Evolutionary conservation across 2,329 filamentous ascomycete genomes (phyloP).

Genomic region (Periconia macrospinosa): DNA sequence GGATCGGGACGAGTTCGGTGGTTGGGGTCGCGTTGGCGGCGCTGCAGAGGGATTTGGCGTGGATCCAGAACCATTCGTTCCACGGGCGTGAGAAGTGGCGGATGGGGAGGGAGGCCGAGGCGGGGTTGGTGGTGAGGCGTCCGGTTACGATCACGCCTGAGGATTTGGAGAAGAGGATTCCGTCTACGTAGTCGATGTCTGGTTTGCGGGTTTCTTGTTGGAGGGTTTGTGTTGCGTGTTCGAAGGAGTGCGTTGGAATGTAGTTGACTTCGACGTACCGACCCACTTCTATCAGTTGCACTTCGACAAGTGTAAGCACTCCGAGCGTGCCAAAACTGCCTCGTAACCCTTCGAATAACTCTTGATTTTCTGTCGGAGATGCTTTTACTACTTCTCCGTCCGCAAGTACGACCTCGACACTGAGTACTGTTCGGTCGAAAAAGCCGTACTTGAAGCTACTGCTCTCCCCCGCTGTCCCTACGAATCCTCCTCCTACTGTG

Average conservation of each 20-base stretch:
- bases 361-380: conserved; percentile 49
- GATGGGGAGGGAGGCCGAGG: conserved; percentile 21
- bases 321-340: conserved; percentile 65
- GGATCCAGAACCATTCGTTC: conserved; percentile 76
- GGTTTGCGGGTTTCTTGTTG: conserved; percentile 46
- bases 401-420: conserved; percentile 64
- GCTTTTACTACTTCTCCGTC: conserved; percentile 58
- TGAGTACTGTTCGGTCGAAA: conserved; percentile 65
- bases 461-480: conserved; percentile 69
- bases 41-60: conserved; percentile 46
- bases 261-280: conserved; percentile 66
- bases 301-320: conserved; percentile 61
- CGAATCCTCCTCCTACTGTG: conserved; percentile 68
- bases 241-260: conserved; percentile 55
- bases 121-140: conserved; percentile 52
- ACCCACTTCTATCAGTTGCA: conserved; percentile 55
- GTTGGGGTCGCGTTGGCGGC: conserved; percentile 10
- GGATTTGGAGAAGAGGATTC: conserved; percentile 61
- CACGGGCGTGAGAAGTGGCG: conserved; percentile 56
- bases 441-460: conserved; percentile 68
- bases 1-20: conserved; percentile 49
- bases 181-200: conserved; percentile 68
- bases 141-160: conserved; percentile 64
- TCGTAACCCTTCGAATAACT: conserved; percentile 62
- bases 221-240: conserved; percentile 53